Conservation (phyloP, 2,329 filamentous ascomycete species). For the Fusarium veterinarium region DNA sequence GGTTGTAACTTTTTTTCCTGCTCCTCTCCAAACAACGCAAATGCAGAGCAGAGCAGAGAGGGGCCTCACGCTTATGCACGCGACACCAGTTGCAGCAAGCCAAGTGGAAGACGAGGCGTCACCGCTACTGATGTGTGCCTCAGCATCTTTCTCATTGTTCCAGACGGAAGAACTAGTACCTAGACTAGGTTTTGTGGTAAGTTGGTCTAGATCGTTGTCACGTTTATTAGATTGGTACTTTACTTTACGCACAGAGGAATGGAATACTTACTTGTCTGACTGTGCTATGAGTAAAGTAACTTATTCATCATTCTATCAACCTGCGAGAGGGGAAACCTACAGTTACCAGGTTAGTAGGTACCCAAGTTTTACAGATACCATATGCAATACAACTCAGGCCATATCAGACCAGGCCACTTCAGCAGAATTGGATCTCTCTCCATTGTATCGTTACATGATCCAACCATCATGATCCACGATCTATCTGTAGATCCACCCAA, state of each 20-base stretch:
- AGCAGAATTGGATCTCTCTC: constrained; percentile 19
- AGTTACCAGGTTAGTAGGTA: not conserved
- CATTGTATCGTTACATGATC: constrained; percentile 32
- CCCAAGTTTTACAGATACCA: not conserved
- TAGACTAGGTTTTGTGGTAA: not conserved
- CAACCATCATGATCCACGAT: constrained; percentile 38
- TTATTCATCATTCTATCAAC: not conserved
- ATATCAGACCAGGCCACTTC: constrained; percentile 13
- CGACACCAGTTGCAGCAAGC: constrained; percentile 43
- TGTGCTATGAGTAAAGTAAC: not conserved
- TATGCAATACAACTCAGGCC: constrained; percentile 1
- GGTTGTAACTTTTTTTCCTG: constrained; percentile 15
- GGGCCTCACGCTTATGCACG: constrained; percentile 45
- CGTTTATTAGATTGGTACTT: not conserved
- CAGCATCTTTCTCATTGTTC: constrained; percentile 2
- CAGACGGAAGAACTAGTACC: not conserved
- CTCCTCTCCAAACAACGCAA: not conserved
- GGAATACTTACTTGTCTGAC: not conserved
- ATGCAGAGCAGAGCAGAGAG: constrained; percentile 12
- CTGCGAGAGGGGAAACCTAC: not conserved
- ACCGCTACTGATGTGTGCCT: constrained; percentile 38
- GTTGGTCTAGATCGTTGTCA: not conserved
- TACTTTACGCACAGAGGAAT: not conserved
- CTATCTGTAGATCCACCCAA: constrained; percentile 28
- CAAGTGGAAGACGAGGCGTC: constrained; percentile 36